These are phyloP conservation scores for Aquilaria yunnanensis DNA, from an alignment of 345 rosid species.

Conservation along the genomic window DNA sequence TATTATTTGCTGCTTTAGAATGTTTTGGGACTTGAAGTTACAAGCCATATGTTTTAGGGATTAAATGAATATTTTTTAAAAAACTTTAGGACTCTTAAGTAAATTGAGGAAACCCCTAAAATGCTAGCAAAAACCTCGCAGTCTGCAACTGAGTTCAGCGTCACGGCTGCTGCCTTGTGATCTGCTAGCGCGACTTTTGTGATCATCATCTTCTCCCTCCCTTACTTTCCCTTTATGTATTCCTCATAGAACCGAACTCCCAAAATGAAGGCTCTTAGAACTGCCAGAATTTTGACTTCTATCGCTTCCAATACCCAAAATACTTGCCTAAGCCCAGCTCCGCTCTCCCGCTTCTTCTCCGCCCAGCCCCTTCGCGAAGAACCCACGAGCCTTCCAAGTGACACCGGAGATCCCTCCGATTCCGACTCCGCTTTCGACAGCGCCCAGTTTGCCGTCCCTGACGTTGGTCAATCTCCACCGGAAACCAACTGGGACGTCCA, in stretches of 20 bases:
- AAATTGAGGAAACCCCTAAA: too few relatives aligned
- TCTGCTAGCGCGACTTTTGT: too few relatives aligned
- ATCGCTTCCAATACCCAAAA: slow-evolving; percentile 17
- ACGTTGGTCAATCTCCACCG: slow-evolving; percentile 13
- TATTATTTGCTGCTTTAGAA: too few relatives aligned
- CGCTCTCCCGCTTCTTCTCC: slow-evolving; percentile 40
- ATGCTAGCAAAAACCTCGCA: too few relatives aligned
- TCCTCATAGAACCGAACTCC: background rate
- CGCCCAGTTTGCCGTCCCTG: slow-evolving; percentile 35
- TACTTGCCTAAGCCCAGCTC: slow-evolving; percentile 11
- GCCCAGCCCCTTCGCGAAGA: slow-evolving; percentile 50
- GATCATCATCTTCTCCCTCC: too few relatives aligned
- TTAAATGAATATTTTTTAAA: too few relatives aligned
- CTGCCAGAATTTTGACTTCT: slow-evolving; percentile 20
- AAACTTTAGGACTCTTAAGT: too few relatives aligned
- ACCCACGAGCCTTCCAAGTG: slow-evolving; percentile 12
- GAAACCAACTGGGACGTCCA: slow-evolving; percentile 62
- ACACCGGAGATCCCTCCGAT: slow-evolving; percentile 11
- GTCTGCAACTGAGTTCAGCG: too few relatives aligned
- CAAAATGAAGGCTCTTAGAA: slow-evolving; percentile 46
- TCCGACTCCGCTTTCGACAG: slow-evolving; percentile 57
- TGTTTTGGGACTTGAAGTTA: too few relatives aligned
- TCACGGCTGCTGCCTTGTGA: too few relatives aligned
- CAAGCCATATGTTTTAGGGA: too few relatives aligned
- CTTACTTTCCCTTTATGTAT: too few relatives aligned